Base-by-base conservation (phyloP, 805 yeast genomes). In the Crinitomyces ghanaensis region DNA sequence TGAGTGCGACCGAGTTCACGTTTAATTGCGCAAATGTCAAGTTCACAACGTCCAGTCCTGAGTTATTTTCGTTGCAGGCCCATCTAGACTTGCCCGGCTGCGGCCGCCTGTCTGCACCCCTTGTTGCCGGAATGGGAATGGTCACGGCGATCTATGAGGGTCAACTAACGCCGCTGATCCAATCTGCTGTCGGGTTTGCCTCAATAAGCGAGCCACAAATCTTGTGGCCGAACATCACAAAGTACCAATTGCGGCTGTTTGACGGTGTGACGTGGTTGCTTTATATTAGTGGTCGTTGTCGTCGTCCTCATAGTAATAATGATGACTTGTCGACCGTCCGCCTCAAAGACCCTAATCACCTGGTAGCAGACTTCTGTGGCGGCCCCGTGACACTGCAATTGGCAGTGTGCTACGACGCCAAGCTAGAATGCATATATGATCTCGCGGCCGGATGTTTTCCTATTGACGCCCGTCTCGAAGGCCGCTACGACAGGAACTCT, bases 61-160 rank as follows among this genome's bases (percentile, higher is more conserved):
- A 62, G 20, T 56, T 62, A 6, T 61, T 74, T 52, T 70, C 79
- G 5, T 70, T 65, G 7, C 54, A 59, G 24, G 71, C 64, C 9
- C 60, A 38, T 33, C 59, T 35, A 19, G 42, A 28, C 35, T 60
- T 72, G 52, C 68, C 63, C 8, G 38, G 55, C 11, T 35, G 45
- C 3, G 65, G 68, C 29, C 54, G 49, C 28, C 54, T 77, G n/a
- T 59, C 62, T 17, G 40, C 67, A 25, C 86, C 88, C 2, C 48
- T 81, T 36, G 80, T 76, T 3, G 86, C 79, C 52, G 96, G 96
- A 36, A 66, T 65, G 65, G 95, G 95, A 4, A 74, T 81, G 42
- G 70, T 81, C 7, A 77, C 94, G 15, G 82, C 75, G 17, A 54
- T 69, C 12, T 68, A 67, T 44, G 53, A 66, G 40, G 36, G 38